Base-by-base conservation (phyloP, 495 filamentous ascomycete genomes). In the Daldinia bambusicola region DNA sequence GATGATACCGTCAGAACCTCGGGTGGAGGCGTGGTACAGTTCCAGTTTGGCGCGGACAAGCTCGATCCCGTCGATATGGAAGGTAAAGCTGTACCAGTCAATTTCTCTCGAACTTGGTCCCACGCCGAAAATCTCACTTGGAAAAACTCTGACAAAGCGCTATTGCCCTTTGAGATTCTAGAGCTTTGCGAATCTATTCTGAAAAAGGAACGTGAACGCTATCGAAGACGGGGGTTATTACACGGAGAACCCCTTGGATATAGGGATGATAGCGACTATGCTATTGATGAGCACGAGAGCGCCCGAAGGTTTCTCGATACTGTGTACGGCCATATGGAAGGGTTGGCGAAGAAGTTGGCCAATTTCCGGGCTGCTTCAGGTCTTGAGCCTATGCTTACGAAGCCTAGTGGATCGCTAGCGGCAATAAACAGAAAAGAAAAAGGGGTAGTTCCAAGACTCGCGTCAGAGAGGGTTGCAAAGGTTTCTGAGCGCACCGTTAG, bases 11-110 rank as follows among this genome's bases (percentile, higher is more conserved):
- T 99, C 2, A 89, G 95, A 55, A 98, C 94, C 36, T 95, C 92
- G 2, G 90, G 89, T 13, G 88, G 89, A 40, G 88, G 88, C 20
- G 90, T 99, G 69, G 93, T 98, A 2, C 96, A 99, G 78, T 98
- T 98, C 80, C 93, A 97, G 78, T 99, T 95, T 69, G 95, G 95
- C 76, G 95, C 95, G 43, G 95, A 99, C 75, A 91, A 93, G 65
- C 83, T 99, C 53, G 95, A 99, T 81, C 95, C 95, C 13, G 90
- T 97, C 45, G 93, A 97, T 77, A 98, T 99, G 95, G 95, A 99
- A 79, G 95, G 93, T 53, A 91, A 90, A 61, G 95, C 94, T 32
- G 91, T 91, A 73, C 95, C 95, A 14, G 95, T 99, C 45, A 86
- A 97, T 74, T 98, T 98, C 74, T 91, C 95, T 38, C 88, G 96